Conservation (phyloP, 306 rosid genomes). For the Delonix regia region DNA sequence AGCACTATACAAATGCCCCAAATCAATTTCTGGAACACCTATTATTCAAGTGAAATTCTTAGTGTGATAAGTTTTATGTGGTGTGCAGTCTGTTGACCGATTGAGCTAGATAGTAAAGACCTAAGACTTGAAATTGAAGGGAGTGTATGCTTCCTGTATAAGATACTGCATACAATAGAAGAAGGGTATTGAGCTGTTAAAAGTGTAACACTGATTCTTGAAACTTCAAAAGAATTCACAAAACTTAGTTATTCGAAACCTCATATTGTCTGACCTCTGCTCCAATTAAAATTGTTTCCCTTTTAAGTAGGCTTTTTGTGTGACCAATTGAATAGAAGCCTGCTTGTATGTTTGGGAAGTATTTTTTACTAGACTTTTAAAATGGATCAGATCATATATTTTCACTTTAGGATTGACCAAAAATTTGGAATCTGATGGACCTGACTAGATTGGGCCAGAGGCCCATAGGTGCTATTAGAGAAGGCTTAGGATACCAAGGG, state of each 20-base stretch:
- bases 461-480: too few relatives aligned
- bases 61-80: not conserved
- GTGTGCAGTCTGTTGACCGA: constrained; percentile 6
- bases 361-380: not conserved
- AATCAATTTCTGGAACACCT: not conserved
- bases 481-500: too few relatives aligned
- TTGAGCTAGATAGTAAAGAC: constrained; percentile 20
- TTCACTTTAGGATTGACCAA: not conserved
- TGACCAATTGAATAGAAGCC: not conserved
- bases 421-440: constrained; percentile 2
- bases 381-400: not conserved
- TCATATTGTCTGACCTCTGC: not conserved
- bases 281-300: not conserved
- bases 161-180: not conserved
- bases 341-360: not conserved
- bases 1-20: not conserved
- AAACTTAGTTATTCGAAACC: not conserved
- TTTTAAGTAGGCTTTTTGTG: not conserved
- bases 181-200: not conserved
- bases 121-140: not conserved
- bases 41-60: not conserved
- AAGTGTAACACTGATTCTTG: not conserved
- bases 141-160: not conserved
- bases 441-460: too few relatives aligned
- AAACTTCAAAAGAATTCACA: not conserved